Conservation (phyloP, 2,329 filamentous ascomycete species). For the Aspergillus fumigatiaffinis region DNA sequence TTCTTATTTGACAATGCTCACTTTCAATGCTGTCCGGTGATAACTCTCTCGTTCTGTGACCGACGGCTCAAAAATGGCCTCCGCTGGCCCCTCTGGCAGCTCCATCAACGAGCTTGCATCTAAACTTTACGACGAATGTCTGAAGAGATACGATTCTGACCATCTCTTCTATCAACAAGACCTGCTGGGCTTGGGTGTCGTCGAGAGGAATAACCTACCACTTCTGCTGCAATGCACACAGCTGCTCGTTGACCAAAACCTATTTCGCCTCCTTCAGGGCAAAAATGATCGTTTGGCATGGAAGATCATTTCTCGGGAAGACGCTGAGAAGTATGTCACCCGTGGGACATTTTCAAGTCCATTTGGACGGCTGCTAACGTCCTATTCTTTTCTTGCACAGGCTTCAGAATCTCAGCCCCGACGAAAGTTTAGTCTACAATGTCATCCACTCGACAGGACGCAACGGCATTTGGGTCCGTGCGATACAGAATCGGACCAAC, state of each 20-base stretch:
- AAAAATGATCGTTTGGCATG: conserved; percentile 44
- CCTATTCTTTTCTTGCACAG: conserved; percentile 17
- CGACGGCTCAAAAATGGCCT: conserved; percentile 28
- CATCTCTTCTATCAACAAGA: conserved; percentile 47
- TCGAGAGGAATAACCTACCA: conserved; percentile 41
- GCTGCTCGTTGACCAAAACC: conserved; percentile 43
- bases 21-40: conserved; percentile 28
- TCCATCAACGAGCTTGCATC: conserved; percentile 38
- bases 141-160: conserved; percentile 36
- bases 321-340: conserved; percentile 45
- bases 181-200: conserved; percentile 39
- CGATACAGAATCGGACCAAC: conserved; percentile 73
- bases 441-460: conserved; percentile 81
- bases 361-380: conserved; percentile 7
- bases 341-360: neutral
- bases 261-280: conserved; percentile 44
- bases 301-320: conserved; percentile 46
- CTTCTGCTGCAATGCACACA: conserved; percentile 44
- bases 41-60: conserved; percentile 17
- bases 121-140: conserved; percentile 44
- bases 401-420: conserved; percentile 49
- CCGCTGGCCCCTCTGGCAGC: conserved; percentile 29
- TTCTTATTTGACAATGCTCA: conserved; percentile 30
- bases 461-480: conserved; percentile 87
- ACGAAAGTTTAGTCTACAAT: conserved; percentile 83